phyloP scores from a whole-genome alignment of 495 filamentous ascomycete species.

The Hypoxylon fragiforme region DNA sequence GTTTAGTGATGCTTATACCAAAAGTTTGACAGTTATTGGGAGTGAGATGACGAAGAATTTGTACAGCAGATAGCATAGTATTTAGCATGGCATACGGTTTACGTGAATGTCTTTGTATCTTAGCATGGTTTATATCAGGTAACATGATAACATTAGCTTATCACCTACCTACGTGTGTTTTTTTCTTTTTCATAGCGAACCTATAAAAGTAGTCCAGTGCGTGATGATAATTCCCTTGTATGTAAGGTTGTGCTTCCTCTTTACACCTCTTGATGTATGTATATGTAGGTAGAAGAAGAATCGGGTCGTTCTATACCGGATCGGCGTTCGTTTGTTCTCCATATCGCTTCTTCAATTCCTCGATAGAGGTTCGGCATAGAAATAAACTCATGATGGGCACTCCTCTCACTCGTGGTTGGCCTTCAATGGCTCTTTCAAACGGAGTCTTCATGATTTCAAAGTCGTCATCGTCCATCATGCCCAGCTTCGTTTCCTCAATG shows the following conservation, averaged over 20 bases:
- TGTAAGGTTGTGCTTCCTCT: background rate
- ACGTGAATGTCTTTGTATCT: constrained; percentile 16
- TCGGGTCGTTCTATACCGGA: background rate
- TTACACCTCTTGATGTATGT: no score
- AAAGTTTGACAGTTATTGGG: background rate
- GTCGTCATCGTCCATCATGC: constrained; percentile 46
- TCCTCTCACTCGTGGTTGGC: constrained; percentile 33
- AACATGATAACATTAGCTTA: constrained; percentile 13
- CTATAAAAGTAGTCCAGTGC: no score
- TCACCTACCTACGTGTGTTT: no score
- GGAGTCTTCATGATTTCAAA: constrained; percentile 61
- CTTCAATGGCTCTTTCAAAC: constrained; percentile 46
- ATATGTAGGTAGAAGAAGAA: background rate
- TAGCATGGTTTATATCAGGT: constrained; percentile 18
- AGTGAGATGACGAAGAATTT: constrained; percentile 6
- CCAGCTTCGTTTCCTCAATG: constrained; percentile 46
- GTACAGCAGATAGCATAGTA: constrained; percentile 28
- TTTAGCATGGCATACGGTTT: constrained; percentile 17
- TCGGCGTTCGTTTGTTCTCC: constrained; percentile 34
- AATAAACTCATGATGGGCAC: constrained; percentile 61
- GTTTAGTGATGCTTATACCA: background rate
- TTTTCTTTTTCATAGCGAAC: no score
- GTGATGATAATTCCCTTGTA: background rate
- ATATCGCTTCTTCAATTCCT: constrained; percentile 47
- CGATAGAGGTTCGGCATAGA: constrained; percentile 57